A percentile compares a stretch with the other conserved stretches of the same genome.
Evolutionary conservation across 352 stramenopile genomes (phyloP).

Genomic region (Aphanomyces cochlioides): DNA sequence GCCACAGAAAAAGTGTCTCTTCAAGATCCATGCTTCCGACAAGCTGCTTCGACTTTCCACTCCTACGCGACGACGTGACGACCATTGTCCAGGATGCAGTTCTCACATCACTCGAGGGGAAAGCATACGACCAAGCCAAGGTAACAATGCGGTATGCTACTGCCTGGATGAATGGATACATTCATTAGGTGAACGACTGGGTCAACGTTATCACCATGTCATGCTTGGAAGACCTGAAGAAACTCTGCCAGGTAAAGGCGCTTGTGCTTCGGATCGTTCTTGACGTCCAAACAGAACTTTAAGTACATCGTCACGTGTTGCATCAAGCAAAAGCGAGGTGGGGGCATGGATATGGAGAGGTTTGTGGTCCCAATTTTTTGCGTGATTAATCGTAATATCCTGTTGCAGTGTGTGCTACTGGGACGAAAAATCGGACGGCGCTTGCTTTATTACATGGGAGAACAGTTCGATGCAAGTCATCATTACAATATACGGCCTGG

Average conservation of each 20-base stretch:
- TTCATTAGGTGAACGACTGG: constrained; percentile 57
- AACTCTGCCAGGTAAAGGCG: constrained; percentile 48
- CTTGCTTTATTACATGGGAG: constrained; percentile 71
- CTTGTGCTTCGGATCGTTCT: neutral
- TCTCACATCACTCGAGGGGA: constrained; percentile 63
- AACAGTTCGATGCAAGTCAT: constrained; percentile 65
- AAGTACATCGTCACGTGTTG: constrained; percentile 79
- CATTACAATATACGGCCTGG: constrained; percentile 65
- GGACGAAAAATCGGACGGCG: constrained; percentile 73
- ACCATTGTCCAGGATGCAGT: constrained; percentile 70
- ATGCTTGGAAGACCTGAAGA: constrained; percentile 63
- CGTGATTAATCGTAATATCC: neutral
- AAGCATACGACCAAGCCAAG: constrained; percentile 75
- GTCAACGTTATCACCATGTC: constrained; percentile 60
- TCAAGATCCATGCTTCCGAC: constrained; percentile 7
- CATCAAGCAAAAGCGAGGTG: constrained; percentile 61
- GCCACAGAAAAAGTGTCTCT: neutral
- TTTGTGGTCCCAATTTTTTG: neutral
- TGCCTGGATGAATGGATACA: neutral
- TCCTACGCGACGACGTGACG: constrained; percentile 70
- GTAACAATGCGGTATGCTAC: constrained; percentile 29
- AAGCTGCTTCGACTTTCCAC: constrained; percentile 61
- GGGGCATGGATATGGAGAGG: constrained; percentile 57
- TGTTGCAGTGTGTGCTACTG: constrained; percentile 49
- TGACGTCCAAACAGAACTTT: constrained; percentile 55